Evolutionary conservation across 2,329 filamentous ascomycete species (phyloP).

Genomic region (Escovopsis sp.): DNA sequence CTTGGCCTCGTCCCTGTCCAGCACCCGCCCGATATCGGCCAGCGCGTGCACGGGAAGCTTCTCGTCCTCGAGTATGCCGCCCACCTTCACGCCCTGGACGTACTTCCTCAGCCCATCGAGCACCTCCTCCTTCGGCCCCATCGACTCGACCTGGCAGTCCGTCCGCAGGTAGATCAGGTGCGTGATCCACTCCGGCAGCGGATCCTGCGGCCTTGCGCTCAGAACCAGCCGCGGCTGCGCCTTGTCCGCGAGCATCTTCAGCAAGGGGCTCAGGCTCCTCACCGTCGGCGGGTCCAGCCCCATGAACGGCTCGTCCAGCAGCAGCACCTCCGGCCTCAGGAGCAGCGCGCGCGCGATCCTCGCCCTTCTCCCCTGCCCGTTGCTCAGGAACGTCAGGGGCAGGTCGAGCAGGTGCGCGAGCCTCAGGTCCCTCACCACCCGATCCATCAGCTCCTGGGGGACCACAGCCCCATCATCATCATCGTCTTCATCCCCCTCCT

Average conservation of each 20-base stretch:
- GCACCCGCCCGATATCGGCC: conserved; percentile 31
- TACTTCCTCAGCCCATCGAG: conserved; percentile 36
- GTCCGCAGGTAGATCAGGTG: conserved; percentile 61
- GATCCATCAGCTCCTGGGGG: conserved; percentile 35
- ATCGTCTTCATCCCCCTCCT: too few species aligned
- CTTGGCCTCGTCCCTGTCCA: conserved; percentile 11
- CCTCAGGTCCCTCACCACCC: conserved; percentile 54
- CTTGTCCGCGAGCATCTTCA: conserved; percentile 50
- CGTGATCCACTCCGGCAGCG: conserved; percentile 79
- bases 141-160: conserved; percentile 46
- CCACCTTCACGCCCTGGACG: conserved; percentile 29
- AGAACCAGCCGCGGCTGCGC: conserved; percentile 59
- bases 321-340: conserved; percentile 59
- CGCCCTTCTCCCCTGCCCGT: conserved; percentile 78
- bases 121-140: conserved; percentile 51
- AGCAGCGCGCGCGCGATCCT: conserved; percentile 79
- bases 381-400: conserved; percentile 80
- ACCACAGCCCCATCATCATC: conserved; percentile 13
- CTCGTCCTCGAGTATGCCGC: conserved; percentile 28
- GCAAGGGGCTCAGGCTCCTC: conserved; percentile 51
- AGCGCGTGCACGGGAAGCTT: conserved; percentile 32
- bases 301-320: conserved; percentile 93
- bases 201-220: conserved; percentile 70
- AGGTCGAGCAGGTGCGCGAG: conserved; percentile 57
- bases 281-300: conserved; percentile 79